Evolutionary conservation across 2,329 filamentous ascomycete species (phyloP).

Genomic region (Pyrenophora tritici-repentis): DNA sequence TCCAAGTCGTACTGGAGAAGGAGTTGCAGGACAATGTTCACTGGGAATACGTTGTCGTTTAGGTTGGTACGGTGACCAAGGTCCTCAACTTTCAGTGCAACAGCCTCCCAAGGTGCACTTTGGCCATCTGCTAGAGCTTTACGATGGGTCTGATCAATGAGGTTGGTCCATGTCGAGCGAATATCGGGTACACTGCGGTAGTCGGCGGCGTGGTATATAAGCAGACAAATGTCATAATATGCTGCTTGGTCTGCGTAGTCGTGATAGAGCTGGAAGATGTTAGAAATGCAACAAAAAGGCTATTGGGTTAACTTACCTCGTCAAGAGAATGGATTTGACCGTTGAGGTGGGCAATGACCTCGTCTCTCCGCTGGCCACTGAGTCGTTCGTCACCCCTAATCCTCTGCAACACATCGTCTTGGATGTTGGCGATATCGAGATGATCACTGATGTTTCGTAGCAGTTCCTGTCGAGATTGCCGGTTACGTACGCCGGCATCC

Average conservation of each 20-base stretch:
- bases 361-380: constrained; percentile 62
- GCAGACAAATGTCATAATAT: constrained; percentile 91
- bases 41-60: constrained; percentile 61
- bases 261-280: constrained; percentile 75
- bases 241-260: constrained; percentile 85
- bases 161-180: constrained; percentile 78
- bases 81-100: constrained; percentile 64
- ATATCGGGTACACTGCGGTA: constrained; percentile 88
- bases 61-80: constrained; percentile 62
- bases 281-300: constrained; percentile 9
- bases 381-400: constrained; percentile 75
- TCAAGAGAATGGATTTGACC: constrained; percentile 78
- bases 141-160: constrained; percentile 70
- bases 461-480: constrained; percentile 82
- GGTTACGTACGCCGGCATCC: constrained; percentile 50
- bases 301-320: constrained; percentile 62
- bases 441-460: constrained; percentile 83
- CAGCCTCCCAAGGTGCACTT: constrained; percentile 69
- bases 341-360: constrained; percentile 72
- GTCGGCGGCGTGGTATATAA: constrained; percentile 91
- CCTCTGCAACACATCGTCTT: constrained; percentile 85
- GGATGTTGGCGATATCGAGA: constrained; percentile 91
- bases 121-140: constrained; percentile 55
- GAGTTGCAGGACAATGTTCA: constrained; percentile 48
- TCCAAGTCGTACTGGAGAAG: constrained; percentile 52